Percentiles rank a stretch among this genome's conserved stretches.
Evolutionary conservation across 805 yeast genomes (phyloP).

Genomic region (Nakazawaea wyomingensis): DNA sequence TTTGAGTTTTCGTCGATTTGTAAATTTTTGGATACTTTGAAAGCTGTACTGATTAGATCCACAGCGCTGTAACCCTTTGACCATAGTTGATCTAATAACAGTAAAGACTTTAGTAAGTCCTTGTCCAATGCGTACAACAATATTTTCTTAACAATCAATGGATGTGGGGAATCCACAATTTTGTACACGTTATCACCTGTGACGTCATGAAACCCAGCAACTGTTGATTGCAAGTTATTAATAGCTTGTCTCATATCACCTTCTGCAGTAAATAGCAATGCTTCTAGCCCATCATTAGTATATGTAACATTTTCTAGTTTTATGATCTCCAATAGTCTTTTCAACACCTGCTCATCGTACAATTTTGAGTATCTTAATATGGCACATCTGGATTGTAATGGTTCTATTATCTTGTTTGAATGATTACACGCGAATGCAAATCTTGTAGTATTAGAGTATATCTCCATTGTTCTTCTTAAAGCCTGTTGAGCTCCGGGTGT

Average conservation of each 20-base stretch:
- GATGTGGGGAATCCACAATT: conserved; percentile 96
- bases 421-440: conserved; percentile 99
- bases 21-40: conserved; percentile 78
- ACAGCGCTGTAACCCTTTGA: conserved; percentile 87
- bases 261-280: conserved; percentile 90
- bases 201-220: conserved; percentile 90
- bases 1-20: conserved; percentile 64
- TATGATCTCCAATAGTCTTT: conserved; percentile 66
- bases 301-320: conserved; percentile 67
- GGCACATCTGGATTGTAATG: conserved; percentile 94
- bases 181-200: conserved; percentile 89
- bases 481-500: conserved; percentile 97
- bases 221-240: conserved; percentile 89
- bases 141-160: conserved; percentile 73
- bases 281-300: conserved; percentile 87
- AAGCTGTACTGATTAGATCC: conserved; percentile 87
- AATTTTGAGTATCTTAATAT: conserved; percentile 79
- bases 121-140: conserved; percentile 39
- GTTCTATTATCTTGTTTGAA: conserved; percentile 91
- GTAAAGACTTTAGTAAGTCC: conserved; percentile 62
- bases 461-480: conserved; percentile 88
- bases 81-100: conserved; percentile 69
- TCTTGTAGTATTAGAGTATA: conserved; percentile 91
- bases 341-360: conserved; percentile 78
- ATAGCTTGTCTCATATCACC: conserved; percentile 99